Evolutionary conservation across 257 asterid species (phyloP).

Genomic region (Solanum bukasovii): DNA sequence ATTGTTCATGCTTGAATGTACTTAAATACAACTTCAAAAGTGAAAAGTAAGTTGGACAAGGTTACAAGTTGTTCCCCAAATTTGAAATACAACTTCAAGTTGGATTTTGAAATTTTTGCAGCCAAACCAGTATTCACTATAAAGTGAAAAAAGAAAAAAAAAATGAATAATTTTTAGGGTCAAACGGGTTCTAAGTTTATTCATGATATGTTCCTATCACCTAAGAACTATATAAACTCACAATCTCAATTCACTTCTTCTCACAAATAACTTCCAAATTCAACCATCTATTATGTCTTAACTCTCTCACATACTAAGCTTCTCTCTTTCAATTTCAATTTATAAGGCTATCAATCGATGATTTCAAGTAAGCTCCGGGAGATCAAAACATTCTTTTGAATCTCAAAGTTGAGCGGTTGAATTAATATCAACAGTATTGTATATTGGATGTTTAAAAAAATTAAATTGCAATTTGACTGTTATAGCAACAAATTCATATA

Average conservation of each 20-base stretch:
- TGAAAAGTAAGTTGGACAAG: neutral
- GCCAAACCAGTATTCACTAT: neutral
- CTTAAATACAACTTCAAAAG: neutral
- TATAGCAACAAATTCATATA: neutral
- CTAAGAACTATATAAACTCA: neutral
- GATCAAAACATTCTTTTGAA: neutral
- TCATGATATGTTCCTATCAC: neutral
- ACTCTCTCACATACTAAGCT: neutral
- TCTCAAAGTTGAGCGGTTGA: neutral
- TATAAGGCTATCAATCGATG: neutral
- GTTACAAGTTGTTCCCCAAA: neutral
- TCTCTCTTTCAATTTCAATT: neutral
- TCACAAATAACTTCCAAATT: neutral
- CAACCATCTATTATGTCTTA: neutral
- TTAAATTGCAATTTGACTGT: neutral
- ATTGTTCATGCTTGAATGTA: neutral
- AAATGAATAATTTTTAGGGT: neutral
- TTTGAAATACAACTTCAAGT: neutral
- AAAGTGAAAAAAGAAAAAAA: neutral
- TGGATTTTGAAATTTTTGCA: neutral
- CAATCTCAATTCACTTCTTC: neutral
- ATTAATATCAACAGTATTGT: neutral
- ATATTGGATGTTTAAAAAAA: neutral
- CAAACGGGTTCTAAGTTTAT: neutral
- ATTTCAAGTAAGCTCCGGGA: neutral